Percentiles rank a stretch among this genome's conserved stretches.
These are phyloP conservation scores for Yarrowia phangngaensis DNA, from an alignment of 805 yeast genomes.

Conservation along the genomic window DNA sequence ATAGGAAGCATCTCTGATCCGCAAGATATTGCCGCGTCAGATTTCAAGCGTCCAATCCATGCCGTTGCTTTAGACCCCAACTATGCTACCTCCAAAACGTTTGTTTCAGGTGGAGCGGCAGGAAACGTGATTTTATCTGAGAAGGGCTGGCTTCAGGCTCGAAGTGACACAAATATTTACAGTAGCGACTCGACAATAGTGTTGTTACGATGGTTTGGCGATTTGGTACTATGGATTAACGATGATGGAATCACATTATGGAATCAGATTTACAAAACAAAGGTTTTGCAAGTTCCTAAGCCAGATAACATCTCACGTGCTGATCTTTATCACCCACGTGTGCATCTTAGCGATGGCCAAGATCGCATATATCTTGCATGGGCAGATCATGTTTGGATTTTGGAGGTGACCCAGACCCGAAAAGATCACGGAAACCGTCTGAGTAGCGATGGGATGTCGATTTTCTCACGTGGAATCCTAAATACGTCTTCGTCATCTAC, in stretches of 20 bases:
- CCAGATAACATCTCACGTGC: constrained; percentile 59
- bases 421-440: constrained; percentile 10
- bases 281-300: constrained; percentile 51
- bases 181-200: constrained; percentile 60
- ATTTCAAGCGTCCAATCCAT: constrained; percentile 83
- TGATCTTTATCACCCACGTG: constrained; percentile 80
- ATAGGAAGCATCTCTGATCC: constrained; percentile 65
- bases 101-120: constrained; percentile 84
- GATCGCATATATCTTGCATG: constrained; percentile 63
- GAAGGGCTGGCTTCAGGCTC: constrained; percentile 81
- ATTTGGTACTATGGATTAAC: constrained; percentile 75
- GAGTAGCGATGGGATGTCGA: constrained; percentile 13
- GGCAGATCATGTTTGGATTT: constrained; percentile 72
- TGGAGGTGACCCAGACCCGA: constrained; percentile 47
- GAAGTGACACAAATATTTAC: constrained; percentile 63
- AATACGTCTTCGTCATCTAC: constrained; percentile 29
- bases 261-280: constrained; percentile 51
- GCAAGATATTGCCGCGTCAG: constrained; percentile 65
- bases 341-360: constrained; percentile 60
- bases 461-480: constrained; percentile 27
- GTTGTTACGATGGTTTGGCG: constrained; percentile 58
- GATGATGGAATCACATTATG: constrained; percentile 72
- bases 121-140: constrained; percentile 75
- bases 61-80: constrained; percentile 76
- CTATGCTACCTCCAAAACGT: constrained; percentile 58